phyloP scores from a whole-genome alignment of 176 grass and related monocot species.

The Microstegium vimineum region DNA sequence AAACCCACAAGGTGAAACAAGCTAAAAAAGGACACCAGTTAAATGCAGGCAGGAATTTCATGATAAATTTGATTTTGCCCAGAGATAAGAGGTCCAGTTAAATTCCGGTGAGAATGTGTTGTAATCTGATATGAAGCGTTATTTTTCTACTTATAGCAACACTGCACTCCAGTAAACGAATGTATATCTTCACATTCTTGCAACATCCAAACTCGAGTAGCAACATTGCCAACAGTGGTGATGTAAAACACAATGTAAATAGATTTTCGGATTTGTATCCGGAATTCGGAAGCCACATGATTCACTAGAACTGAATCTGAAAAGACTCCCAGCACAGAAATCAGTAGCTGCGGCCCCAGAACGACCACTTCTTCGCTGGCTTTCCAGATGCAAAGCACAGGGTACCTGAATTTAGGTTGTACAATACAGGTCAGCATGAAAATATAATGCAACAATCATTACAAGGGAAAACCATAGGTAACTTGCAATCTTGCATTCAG shows the following conservation, averaged over 20 bases:
- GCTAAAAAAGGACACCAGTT: no score
- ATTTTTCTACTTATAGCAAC: background rate
- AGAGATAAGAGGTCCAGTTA: background rate
- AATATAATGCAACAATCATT: background rate
- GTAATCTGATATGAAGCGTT: background rate
- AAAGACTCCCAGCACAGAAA: background rate
- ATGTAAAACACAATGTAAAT: background rate
- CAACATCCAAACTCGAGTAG: background rate
- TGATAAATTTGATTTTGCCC: background rate
- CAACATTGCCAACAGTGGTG: background rate
- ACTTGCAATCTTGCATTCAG: background rate
- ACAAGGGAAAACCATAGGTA: background rate
- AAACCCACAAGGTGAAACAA: no score
- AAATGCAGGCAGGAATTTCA: background rate
- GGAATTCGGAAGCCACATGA: background rate
- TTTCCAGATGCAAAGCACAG: constrained; percentile 91
- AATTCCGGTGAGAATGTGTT: background rate
- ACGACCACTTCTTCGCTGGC: constrained; percentile 81
- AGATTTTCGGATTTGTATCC: background rate
- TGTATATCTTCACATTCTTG: background rate
- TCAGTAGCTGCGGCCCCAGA: constrained; percentile 92
- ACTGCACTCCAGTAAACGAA: background rate
- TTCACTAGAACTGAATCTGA: background rate
- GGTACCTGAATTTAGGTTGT: constrained; percentile 49
- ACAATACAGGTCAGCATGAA: background rate